Evolutionary conservation across 805 yeast genomes (phyloP).

Genomic region (Candida golubevii): DNA sequence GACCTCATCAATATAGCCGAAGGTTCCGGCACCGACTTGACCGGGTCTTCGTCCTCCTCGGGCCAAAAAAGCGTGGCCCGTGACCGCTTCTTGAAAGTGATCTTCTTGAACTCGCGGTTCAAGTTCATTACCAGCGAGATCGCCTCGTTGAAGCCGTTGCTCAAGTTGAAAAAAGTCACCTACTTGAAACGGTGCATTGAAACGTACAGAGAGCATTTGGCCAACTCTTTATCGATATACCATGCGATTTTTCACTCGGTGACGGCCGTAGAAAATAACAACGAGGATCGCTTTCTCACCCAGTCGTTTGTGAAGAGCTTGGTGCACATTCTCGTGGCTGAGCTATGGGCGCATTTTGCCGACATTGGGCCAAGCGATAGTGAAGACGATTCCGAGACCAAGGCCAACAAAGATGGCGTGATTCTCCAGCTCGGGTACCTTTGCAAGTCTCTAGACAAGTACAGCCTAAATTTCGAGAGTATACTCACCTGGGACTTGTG

Average conservation of each 20-base stretch:
- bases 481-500: conserved; percentile 42
- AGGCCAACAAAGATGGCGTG: conserved; percentile 54
- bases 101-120: conserved; percentile 64
- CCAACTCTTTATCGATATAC: conserved; percentile 65
- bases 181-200: conserved; percentile 79
- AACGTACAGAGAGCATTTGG: conserved; percentile 77
- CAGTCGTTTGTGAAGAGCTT: conserved; percentile 29
- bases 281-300: conserved; percentile 21
- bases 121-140: conserved; percentile 63
- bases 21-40: background rate
- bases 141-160: conserved; percentile 52
- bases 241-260: conserved; percentile 50
- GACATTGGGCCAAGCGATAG: conserved; percentile 5
- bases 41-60: background rate
- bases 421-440: conserved; percentile 83
- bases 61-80: conserved; percentile 3
- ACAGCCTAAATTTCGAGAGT: conserved; percentile 65
- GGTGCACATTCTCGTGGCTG: conserved; percentile 22
- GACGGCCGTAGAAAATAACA: conserved; percentile 15
- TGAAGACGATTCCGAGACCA: conserved; percentile 28
- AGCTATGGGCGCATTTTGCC: conserved; percentile 23
- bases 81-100: conserved; percentile 37
- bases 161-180: conserved; percentile 48
- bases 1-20: conserved; percentile 34
- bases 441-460: conserved; percentile 75